Percentiles rank a stretch among this genome's conserved stretches.
phyloP scores from a whole-genome alignment of 768 basidiomycete genomes.

The Amanita rimosa region DNA sequence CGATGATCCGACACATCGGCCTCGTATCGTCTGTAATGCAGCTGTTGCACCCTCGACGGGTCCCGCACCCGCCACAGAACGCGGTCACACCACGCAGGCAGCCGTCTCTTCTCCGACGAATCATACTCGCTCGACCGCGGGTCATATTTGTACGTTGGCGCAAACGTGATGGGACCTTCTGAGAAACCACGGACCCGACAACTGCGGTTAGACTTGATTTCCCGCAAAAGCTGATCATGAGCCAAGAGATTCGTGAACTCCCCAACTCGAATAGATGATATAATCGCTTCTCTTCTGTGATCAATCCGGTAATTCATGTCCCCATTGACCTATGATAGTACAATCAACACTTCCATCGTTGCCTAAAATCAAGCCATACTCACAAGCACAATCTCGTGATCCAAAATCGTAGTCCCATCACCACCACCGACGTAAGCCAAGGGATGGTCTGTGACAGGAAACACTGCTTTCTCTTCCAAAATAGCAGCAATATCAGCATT shows the following conservation, averaged over 20 bases:
- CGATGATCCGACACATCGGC: constrained; percentile 84
- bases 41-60: constrained; percentile 42
- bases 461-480: constrained; percentile 69
- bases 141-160: constrained; percentile 95
- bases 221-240: constrained; percentile 86
- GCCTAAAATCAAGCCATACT: constrained; percentile 16
- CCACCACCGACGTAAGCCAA: constrained; percentile 81
- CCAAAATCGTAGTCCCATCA: constrained; percentile 85
- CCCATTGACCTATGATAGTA: constrained; percentile 55
- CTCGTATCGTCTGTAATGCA: constrained; percentile 78
- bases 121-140: constrained; percentile 71
- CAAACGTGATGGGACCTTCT: constrained; percentile 76
- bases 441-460: constrained; percentile 43
- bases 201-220: constrained; percentile 78
- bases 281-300: constrained; percentile 74
- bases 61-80: constrained; percentile 66
- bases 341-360: neutral
- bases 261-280: constrained; percentile 55
- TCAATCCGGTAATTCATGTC: constrained; percentile 99
- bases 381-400: constrained; percentile 92
- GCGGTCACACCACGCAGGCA: constrained; percentile 96
- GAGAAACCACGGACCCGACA: constrained; percentile 78
- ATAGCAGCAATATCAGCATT: constrained; percentile 85
- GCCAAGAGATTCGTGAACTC: constrained; percentile 51
- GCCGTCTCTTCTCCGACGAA: constrained; percentile 75